Evolutionary conservation across 768 basidiomycete species (phyloP), one percentile per base, ranked within the genome.

Genomic region (Termitomyces sp.): DNA sequence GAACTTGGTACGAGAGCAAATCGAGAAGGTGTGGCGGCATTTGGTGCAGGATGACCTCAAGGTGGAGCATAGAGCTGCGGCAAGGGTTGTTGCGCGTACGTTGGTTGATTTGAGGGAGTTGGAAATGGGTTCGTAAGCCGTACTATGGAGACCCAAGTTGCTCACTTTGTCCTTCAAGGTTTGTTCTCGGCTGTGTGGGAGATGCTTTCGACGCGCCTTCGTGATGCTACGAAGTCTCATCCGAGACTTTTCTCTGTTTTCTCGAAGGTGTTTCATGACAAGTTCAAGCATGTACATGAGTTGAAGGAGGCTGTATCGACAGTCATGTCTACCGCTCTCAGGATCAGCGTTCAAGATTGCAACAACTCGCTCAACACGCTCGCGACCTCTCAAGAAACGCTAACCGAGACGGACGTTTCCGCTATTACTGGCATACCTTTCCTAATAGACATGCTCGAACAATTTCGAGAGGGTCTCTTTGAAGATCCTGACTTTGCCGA

Each of bases 401-500:
- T 4, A 29, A 28, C 4, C 3, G 13, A 31, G 5, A 20, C 3
- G 10, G 10, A 31, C n/a, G n/a, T 7, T 29, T 12, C 47, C 44
- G 44, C 16, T 4, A 50, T 7, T 5, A 10, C 10, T 4, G 56
- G 62, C 5, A 34, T 70, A 56, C 56, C 62, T 13, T 56, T 69
- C 28, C 66, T 85, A 29, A 72, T 78, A 15, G 71, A 70, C 39
- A 68, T 87, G 34, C 62, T 89, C 42, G 73, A 77, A 10, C 72
- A 75, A 5, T 88, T 89, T 59, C 80, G 80, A 2, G 68, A 74
- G 7, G 69, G 73, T 0, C 63, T 89, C 15, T 86, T 86, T 57
- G 58, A 69, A 1, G 75, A 84, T 41, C 61, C 37, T 5, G 60
- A 65, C 6, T 73, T 84, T 46, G 65, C 79, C 5, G 61, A 73